Percentiles rank a stretch among this genome's conserved stretches.
Conservation (phyloP, 2,329 filamentous ascomycete species). For the Ambrosiella xylebori region DNA sequence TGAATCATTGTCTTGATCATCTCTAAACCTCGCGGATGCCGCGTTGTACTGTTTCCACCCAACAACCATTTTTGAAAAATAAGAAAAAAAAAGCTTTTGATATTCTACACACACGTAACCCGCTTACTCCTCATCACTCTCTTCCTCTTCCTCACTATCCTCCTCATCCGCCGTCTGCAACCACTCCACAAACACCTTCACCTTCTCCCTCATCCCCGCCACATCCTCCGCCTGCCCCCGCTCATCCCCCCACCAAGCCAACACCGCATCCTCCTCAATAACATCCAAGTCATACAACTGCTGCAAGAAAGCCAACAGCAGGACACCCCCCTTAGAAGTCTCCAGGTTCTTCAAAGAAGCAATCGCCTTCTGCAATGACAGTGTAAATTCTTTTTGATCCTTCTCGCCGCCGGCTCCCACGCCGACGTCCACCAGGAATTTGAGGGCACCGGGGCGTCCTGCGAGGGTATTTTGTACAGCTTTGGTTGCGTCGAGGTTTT, state of each 20-base stretch:
- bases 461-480: conserved; percentile 47
- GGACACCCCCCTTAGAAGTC: conserved; percentile 31
- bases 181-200: conserved; percentile 67
- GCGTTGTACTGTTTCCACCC: neutral
- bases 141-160: conserved; percentile 28
- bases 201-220: conserved; percentile 50
- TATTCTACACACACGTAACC: neutral
- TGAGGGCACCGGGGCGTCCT: conserved; percentile 32
- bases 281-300: conserved; percentile 73
- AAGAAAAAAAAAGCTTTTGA: neutral
- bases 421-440: conserved; percentile 42
- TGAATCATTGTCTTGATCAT: no score
- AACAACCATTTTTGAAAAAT: neutral
- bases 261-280: conserved; percentile 73
- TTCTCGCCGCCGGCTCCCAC: conserved; percentile 46
- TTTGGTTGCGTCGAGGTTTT: conserved; percentile 38
- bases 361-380: conserved; percentile 68
- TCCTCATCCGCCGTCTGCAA: conserved; percentile 54
- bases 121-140: conserved; percentile 20
- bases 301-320: conserved; percentile 65
- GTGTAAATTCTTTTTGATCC: conserved; percentile 73
- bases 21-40: no score
- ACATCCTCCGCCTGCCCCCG: conserved; percentile 48
- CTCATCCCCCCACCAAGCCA: conserved; percentile 73
- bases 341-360: conserved; percentile 44